These are phyloP conservation scores for Colletotrichum truncatum DNA, from an alignment of 2,329 filamentous ascomycete genomes.

Conservation along the genomic window DNA sequence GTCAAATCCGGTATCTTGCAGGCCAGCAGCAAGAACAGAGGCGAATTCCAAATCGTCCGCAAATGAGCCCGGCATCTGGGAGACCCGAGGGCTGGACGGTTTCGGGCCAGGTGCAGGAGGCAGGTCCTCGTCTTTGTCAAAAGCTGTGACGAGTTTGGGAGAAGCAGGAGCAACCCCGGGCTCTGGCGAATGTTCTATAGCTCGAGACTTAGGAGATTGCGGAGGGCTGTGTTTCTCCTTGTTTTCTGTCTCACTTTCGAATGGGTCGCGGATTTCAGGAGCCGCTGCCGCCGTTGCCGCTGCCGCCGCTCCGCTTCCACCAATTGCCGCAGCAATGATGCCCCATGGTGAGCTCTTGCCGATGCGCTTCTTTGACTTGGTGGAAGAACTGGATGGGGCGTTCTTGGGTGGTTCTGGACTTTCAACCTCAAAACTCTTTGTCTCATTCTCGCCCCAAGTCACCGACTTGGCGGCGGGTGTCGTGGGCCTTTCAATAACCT, in stretches of 20 bases:
- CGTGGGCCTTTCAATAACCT: constrained; percentile 52
- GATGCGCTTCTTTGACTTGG: constrained; percentile 40
- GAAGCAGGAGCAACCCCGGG: neutral
- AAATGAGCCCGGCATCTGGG: constrained; percentile 72
- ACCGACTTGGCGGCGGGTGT: constrained; percentile 64
- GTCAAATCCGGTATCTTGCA: constrained; percentile 76
- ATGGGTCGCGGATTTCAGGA: constrained; percentile 32
- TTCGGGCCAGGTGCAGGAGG: constrained; percentile 68
- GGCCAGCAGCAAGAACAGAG: constrained; percentile 73
- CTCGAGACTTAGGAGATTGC: constrained; percentile 33
- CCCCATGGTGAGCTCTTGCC: constrained; percentile 59
- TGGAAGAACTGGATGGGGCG: constrained; percentile 38
- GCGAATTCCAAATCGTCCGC: constrained; percentile 75
- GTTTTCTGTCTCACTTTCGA: constrained; percentile 28
- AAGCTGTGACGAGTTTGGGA: constrained; percentile 30
- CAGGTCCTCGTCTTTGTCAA: constrained; percentile 51
- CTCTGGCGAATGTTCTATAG: constrained; percentile 19
- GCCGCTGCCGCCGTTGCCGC: constrained; percentile 41
- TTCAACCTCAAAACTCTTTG: constrained; percentile 70
- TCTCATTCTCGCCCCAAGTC: constrained; percentile 72
- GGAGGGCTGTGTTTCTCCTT: constrained; percentile 20
- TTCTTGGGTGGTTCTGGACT: constrained; percentile 58
- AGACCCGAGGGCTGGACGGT: constrained; percentile 54
- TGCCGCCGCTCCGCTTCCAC: constrained; percentile 47
- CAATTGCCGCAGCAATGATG: constrained; percentile 59